Conservation (phyloP, 83 land plant genomes). For the Isoetes engelmannii region DNA sequence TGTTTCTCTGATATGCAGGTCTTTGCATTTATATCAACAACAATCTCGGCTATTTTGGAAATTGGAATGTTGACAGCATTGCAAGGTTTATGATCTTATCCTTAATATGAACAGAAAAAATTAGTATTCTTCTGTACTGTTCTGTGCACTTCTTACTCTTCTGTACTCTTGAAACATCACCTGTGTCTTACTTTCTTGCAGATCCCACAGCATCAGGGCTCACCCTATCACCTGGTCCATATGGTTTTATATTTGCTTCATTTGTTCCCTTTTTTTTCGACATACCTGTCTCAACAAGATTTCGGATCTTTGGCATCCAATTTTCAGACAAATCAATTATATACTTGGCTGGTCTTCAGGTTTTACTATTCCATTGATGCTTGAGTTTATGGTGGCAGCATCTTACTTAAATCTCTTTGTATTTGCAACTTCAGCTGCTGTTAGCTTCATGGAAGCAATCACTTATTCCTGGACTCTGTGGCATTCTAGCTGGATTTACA, state of each 20-base stretch:
- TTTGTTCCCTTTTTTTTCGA: conserved; percentile 88
- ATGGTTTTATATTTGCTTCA: conserved; percentile 86
- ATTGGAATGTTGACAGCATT: conserved; percentile 38
- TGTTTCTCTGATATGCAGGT: conserved; percentile 42
- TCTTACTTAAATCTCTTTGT: neutral
- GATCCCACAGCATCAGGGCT: conserved; percentile 41
- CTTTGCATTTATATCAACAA: conserved; percentile 60
- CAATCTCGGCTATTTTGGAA: conserved; percentile 53
- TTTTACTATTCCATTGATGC: conserved; percentile 14
- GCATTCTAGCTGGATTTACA: conserved; percentile 66
- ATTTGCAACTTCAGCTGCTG: conserved; percentile 53
- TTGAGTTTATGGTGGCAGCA: neutral
- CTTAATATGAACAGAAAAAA: too few species aligned
- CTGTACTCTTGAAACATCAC: neutral
- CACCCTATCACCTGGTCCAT: conserved; percentile 71
- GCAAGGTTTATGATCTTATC: conserved; percentile 42
- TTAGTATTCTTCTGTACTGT: too few species aligned
- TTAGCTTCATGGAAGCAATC: conserved; percentile 81
- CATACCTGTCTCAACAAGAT: conserved; percentile 77
- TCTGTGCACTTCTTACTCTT: too few species aligned
- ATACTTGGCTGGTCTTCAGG: conserved; percentile 96
- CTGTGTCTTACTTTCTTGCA: conserved; percentile 28
- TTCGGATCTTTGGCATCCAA: conserved; percentile 54
- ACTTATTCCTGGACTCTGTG: conserved; percentile 83
- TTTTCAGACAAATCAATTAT: conserved; percentile 88